Evolutionary conservation across 805 yeast species (phyloP), one percentile per base, ranked within the genome.

Genomic region (Cyberlindnera japonica): DNA sequence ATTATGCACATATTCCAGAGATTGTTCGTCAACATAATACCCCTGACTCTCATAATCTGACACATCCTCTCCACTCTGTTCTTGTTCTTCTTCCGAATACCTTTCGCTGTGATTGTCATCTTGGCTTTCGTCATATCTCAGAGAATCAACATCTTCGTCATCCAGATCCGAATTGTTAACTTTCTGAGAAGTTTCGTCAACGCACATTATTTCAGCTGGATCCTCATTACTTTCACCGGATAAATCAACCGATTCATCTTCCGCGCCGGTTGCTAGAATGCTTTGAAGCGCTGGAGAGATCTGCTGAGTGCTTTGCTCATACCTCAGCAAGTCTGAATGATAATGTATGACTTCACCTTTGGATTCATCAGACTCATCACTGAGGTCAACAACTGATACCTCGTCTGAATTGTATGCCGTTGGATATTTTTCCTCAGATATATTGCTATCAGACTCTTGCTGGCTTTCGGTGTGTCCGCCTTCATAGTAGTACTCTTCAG

Each of bases 311-410:
- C n/a, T n/a, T n/a, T n/a, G n/a, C n/a, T n/a, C n/a, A n/a, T n/a
- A n/a, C 24, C 24, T 22, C 10, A 13, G 28, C 6, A 15, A 13
- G 28, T 9, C 14, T 9, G 28, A 13, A 25, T 49, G 15, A 20
- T 51, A 55, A 5, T 45, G 48, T 38, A 41, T 35, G 3, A 40
- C 35, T 8, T 41, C 31, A 18, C 45, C 47, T 6, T 33, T 14
- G 2, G 34, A n/a, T 10, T 32, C 9, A n/a, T 40, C 49, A 15
- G 44, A 35, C 5, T 29, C 41, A 16, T 37, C 41, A 19, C 35
- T 33, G 27, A 38, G 39, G 12, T 41, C 45, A 21, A 41, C 37
- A 20, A 41, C 20, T 6, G 19, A 11, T 18, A 17, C 21, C 20
- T 32, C 12, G 6, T 34, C 30, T 24, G 37, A n/a, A 24, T 11